phyloP scores from a whole-genome alignment of 768 basidiomycete genomes.

The Tylopilus sp. region DNA sequence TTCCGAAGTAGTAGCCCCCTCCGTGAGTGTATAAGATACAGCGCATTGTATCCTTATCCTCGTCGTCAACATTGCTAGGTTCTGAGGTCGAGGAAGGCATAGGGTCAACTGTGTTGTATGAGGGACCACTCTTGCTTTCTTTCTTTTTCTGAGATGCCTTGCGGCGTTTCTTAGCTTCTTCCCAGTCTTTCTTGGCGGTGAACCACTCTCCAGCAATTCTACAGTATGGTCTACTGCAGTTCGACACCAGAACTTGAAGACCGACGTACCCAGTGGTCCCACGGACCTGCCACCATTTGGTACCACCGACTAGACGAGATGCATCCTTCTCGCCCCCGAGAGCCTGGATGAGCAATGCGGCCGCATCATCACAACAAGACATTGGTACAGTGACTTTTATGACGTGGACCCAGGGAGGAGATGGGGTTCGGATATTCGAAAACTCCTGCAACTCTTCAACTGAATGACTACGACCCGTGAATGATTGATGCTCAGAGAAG shows the following conservation, averaged over 20 bases:
- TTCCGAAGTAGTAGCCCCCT: slow-evolving; percentile 84
- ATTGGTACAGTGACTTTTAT: slow-evolving; percentile 71
- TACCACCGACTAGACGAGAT: slow-evolving; percentile 75
- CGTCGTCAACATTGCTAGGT: slow-evolving; percentile 45
- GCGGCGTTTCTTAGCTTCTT: slow-evolving; percentile 56
- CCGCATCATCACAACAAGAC: slow-evolving; percentile 72
- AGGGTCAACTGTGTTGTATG: slow-evolving; percentile 15
- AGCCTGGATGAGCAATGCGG: slow-evolving; percentile 65
- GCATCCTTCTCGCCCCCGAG: slow-evolving; percentile 81
- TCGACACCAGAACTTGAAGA: slow-evolving; percentile 5
- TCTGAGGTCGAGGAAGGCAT: slow-evolving; percentile 22
- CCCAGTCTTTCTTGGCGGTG: slow-evolving; percentile 79
- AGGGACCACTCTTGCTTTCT: neutral
- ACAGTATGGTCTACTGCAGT: slow-evolving; percentile 11
- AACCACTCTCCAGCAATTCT: slow-evolving; percentile 90
- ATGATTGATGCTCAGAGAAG: neutral
- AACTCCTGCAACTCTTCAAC: slow-evolving; percentile 81
- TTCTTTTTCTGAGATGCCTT: slow-evolving; percentile 45
- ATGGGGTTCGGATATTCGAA: slow-evolving; percentile 76
- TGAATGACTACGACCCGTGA: slow-evolving; percentile 54
- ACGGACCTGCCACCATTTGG: slow-evolving; percentile 98
- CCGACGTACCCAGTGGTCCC: slow-evolving; percentile 66
- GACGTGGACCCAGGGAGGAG: slow-evolving; percentile 81
- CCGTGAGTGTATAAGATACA: slow-evolving; percentile 84
- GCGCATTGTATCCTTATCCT: slow-evolving; percentile 78